Evolutionary conservation across 2,329 filamentous ascomycete genomes (phyloP), one percentile per base, ranked within the genome.

Genomic region (Diplodia scrobiculata): DNA sequence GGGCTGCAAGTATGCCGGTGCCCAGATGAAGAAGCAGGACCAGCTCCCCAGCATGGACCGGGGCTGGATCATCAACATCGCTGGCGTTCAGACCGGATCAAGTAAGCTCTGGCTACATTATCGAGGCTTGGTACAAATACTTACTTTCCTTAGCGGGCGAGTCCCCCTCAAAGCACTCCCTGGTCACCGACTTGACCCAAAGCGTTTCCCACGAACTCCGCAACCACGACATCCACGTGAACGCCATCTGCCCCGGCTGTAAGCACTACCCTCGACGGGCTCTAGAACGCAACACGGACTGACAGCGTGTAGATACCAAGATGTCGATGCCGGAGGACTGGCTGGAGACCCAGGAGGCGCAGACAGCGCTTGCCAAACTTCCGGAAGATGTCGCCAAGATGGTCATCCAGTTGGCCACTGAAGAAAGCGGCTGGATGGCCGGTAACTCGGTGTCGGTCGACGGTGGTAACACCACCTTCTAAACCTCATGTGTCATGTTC

Each of bases 21-120:
- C 67, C 11, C 75, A 77, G 64, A 76, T 78, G 75, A 66, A 77
- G 38, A 67, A 68, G 47, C 76, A 77, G 67, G 71, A 73, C 11
- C 67, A 67, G 27, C 63, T 70, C n/a, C 68, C 70, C 1, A 69
- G 65, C 13, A 66, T 59, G 25, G 73, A 77, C 64, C 73, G 84
- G 36, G 85, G 84, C 2, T 76, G 77, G 70, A 87, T 87, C 69
- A 77, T 87, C 67, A 87, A 87, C 70, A 74, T 85, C 1, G 77
- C 83, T 53, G 83, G 83, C 11, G 59, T 84, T 19, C 74, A 82
- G 1, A 72, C 70, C 68, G 67, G 68, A 58, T 69, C 70, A 14
- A 72, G 71, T 32, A 69, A 70, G 73, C 54, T 45, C 71, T 69
- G 50, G 29, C 53, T 17, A 6, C 10, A 38, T 41, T 27, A 10